These are phyloP conservation scores for Pleurotus tuber-regium DNA, from an alignment of 768 basidiomycete species.

Conservation along the genomic window DNA sequence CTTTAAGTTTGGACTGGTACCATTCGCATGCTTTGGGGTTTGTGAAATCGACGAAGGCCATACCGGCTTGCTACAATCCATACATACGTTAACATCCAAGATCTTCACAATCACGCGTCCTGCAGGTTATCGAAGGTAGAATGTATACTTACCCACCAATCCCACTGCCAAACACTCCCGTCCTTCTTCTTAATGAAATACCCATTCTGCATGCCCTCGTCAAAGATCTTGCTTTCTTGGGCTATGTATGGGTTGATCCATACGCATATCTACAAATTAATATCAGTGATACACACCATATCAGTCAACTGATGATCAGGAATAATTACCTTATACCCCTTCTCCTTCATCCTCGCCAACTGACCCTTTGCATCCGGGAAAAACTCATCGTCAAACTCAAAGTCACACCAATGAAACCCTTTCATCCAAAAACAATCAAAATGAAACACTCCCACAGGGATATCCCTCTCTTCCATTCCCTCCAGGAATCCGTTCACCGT, in stretches of 20 bases:
- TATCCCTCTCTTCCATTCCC: conserved; percentile 39
- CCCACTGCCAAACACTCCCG: conserved; percentile 37
- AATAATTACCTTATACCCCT: conserved; percentile 38
- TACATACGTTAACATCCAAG: not conserved
- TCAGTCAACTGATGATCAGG: conserved; percentile 11
- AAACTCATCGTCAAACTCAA: conserved; percentile 42
- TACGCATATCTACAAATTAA: conserved; percentile 21
- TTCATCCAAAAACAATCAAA: conserved; percentile 45
- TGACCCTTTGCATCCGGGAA: conserved; percentile 45
- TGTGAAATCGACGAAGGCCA: conserved; percentile 44
- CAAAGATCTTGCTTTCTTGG: conserved; percentile 37
- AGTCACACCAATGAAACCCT: conserved; percentile 37
- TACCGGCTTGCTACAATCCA: conserved; percentile 35
- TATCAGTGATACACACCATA: not conserved
- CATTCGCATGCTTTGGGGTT: conserved; percentile 41
- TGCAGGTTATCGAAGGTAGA: not conserved
- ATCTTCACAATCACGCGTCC: not conserved
- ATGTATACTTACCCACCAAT: conserved; percentile 30
- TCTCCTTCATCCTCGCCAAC: conserved; percentile 29
- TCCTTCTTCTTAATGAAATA: conserved; percentile 46
- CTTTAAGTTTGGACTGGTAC: conserved; percentile 38
- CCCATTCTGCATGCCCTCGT: conserved; percentile 38
- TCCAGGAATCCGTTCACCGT: conserved; percentile 43
- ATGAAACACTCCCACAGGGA: conserved; percentile 42
- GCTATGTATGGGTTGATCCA: conserved; percentile 45